Conservation (phyloP, 305 asterid genomes). For the Salvia sclarea region DNA sequence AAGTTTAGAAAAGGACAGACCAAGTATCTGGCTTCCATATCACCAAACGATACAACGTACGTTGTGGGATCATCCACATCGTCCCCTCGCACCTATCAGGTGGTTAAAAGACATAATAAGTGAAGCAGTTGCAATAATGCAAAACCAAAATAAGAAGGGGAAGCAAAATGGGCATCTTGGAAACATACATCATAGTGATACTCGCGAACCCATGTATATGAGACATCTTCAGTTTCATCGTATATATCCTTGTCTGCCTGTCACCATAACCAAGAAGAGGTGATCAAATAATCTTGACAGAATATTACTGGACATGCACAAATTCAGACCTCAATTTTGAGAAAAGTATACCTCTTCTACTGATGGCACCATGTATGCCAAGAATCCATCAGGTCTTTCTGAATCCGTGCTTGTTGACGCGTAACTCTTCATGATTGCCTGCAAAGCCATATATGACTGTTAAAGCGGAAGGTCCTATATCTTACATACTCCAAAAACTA, state of each 20-base stretch:
- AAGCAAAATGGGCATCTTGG: neutral
- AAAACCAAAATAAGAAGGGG: neutral
- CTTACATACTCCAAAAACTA: constrained; percentile 19
- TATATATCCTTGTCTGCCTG: constrained; percentile 86
- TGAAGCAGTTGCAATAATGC: constrained; percentile 14
- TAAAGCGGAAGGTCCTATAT: neutral
- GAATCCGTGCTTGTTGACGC: constrained; percentile 58
- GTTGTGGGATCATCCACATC: constrained; percentile 83
- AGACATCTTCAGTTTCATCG: constrained; percentile 78
- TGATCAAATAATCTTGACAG: neutral
- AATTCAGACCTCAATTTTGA: neutral
- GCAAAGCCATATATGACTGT: constrained; percentile 38
- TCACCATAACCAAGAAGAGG: constrained; percentile 33
- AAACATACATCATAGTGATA: constrained; percentile 89
- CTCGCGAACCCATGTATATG: constrained; percentile 89
- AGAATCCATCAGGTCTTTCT: constrained; percentile 68
- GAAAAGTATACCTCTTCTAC: constrained; percentile 63
- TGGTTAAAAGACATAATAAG: constrained; percentile 19
- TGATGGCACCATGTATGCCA: constrained; percentile 94
- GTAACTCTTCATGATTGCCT: constrained; percentile 96
- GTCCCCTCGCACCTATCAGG: constrained; percentile 74
- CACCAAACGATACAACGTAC: constrained; percentile 72
- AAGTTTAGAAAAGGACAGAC: constrained; percentile 38
- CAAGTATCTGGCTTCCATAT: constrained; percentile 67
- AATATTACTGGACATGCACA: neutral